These are phyloP conservation scores for Dioscorea dumetorum DNA, from an alignment of 106 monocot genomes.

Conservation along the genomic window DNA sequence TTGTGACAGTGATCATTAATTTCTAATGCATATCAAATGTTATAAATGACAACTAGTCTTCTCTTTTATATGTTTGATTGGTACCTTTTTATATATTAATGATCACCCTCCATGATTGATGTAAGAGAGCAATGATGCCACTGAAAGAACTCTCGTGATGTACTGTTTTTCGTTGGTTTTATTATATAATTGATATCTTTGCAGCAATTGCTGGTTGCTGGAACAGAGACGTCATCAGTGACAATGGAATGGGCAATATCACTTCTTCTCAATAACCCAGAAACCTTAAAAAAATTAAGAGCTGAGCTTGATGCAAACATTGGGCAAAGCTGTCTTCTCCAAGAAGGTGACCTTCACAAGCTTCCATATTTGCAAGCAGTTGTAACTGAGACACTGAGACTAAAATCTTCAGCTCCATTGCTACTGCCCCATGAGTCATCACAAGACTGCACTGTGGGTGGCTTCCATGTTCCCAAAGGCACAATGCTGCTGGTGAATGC, in stretches of 20 bases:
- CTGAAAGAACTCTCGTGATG: no score
- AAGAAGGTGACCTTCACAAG: slow-evolving; percentile 10
- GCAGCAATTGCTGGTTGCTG: slow-evolving; percentile 13
- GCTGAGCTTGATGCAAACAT: slow-evolving; percentile 15
- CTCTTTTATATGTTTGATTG: no score
- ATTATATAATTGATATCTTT: not conserved
- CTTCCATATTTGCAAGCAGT: slow-evolving; percentile 28
- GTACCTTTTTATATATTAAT: no score
- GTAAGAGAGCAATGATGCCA: no score
- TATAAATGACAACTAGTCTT: no score
- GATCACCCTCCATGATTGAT: no score
- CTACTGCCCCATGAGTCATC: slow-evolving; percentile 23
- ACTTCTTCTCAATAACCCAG: slow-evolving; percentile 27
- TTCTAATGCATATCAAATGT: no score
- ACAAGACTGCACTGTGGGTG: slow-evolving; percentile 5
- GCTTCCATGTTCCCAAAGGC: slow-evolving; percentile 12
- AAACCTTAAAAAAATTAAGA: slow-evolving; percentile 9
- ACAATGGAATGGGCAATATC: slow-evolving; percentile 35
- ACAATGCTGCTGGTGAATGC: slow-evolving; percentile 23
- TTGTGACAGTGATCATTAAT: no score
- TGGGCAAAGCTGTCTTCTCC: slow-evolving; percentile 1
- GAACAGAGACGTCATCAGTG: slow-evolving; percentile 14
- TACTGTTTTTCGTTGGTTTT: no score
- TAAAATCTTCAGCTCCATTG: slow-evolving; percentile 16
- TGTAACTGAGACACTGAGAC: slow-evolving; percentile 23